These are phyloP conservation scores for Heliamphora pulchella DNA, from an alignment of 179 eudicot species.

Conservation along the genomic window DNA sequence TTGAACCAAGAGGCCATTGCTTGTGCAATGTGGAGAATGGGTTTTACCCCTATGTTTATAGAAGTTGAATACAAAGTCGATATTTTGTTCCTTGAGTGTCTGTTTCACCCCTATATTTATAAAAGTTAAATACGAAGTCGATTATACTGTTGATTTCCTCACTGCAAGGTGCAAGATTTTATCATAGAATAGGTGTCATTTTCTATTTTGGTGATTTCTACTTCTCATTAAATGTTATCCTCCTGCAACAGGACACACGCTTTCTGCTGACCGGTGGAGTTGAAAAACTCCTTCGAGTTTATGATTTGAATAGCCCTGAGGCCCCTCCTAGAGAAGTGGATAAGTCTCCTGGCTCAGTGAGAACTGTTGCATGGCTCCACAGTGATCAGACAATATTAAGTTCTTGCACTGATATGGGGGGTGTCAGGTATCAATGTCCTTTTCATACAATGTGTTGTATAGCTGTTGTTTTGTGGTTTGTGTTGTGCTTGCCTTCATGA, in stretches of 20 bases:
- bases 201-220: neutral
- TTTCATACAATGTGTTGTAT: neutral
- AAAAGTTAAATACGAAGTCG: no score
- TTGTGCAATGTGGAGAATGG: conserved; percentile 1
- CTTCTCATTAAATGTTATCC: neutral
- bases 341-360: conserved; percentile 79
- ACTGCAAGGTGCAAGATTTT: no score
- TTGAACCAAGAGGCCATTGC: conserved; percentile 3
- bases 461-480: neutral
- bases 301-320: conserved; percentile 81
- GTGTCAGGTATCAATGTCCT: conserved; percentile 58
- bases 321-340: conserved; percentile 92
- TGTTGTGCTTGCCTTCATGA: neutral
- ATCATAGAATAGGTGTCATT: neutral
- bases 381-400: conserved; percentile 91
- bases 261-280: conserved; percentile 79
- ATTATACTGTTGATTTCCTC: no score
- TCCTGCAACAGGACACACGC: conserved; percentile 49
- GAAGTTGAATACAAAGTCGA: no score
- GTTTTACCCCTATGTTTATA: neutral
- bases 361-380: conserved; percentile 90
- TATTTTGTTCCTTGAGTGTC: no score
- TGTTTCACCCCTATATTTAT: no score
- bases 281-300: conserved; percentile 82
- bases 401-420: conserved; percentile 79